phyloP scores from a whole-genome alignment of 306 rosid genomes.

The Quercus rubra region DNA sequence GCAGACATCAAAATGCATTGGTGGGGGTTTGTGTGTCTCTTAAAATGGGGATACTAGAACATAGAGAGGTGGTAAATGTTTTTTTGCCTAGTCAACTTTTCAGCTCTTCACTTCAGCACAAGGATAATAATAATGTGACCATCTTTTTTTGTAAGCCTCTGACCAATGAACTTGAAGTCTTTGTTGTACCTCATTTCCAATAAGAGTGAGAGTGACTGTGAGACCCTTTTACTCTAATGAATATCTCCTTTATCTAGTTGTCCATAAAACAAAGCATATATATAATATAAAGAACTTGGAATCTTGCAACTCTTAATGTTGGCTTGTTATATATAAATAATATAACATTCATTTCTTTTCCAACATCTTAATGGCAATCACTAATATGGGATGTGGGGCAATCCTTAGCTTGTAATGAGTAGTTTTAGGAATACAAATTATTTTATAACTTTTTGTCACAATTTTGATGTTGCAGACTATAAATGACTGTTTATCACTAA shows the following conservation, averaged over 20 bases:
- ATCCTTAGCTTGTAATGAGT: no score
- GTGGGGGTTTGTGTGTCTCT: background rate
- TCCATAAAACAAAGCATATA: background rate
- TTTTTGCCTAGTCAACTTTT: background rate
- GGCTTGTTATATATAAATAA: no score
- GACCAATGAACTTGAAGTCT: background rate
- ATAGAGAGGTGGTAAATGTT: background rate
- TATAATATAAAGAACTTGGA: background rate
- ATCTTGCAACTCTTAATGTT: background rate
- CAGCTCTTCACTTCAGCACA: slow-evolving; percentile 1
- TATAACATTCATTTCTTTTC: no score
- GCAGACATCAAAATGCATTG: background rate
- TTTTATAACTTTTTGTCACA: no score
- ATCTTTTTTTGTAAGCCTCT: background rate
- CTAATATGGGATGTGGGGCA: no score
- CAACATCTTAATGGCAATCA: no score
- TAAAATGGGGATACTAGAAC: slow-evolving; percentile 4
- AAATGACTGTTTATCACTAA: no score
- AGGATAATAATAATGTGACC: background rate
- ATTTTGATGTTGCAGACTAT: no score
- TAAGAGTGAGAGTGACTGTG: no score
- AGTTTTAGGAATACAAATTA: no score
- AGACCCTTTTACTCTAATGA: background rate
- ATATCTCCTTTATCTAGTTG: background rate
- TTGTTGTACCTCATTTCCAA: no score